Evolutionary conservation across 495 filamentous ascomycete species (phyloP), one percentile per base, ranked within the genome.

Genomic region (Neurospora intermedia): DNA sequence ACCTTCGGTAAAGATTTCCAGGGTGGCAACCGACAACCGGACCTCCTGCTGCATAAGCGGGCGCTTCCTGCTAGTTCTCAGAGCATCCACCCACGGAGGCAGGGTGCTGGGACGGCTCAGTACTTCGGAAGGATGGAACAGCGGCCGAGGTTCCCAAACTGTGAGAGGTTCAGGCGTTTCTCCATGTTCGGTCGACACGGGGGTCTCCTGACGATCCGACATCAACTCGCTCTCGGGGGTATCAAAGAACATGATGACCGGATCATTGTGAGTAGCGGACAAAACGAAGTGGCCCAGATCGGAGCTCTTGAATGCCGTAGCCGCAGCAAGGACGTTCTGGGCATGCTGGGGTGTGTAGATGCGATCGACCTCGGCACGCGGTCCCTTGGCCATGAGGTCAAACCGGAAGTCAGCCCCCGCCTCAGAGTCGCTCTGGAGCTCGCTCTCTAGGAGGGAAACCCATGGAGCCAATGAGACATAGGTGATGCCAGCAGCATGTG

Each of bases 281-380:
- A 97, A 84, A 45, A 98, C 82, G 48, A 96, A 86, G 76, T 94
- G 92, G 70, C 93, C 94, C 62, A 96, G 82, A 75, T 94, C 90
- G 15, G 89, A 88, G 75, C 94, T 91, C 43, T 86, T 85, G 73
- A 94, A 87, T 23, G 89, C 85, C n/a, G 91, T 81, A 75, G 89
- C 88, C 16, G 91, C 86, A 18, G 87, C 85, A 40, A 91, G 82
- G 59, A 85, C 84, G 7, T 77, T 79, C 69, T 80, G 80, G 40
- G 80, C 74, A 66, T 82, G 72, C 38, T 83, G 78, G 69, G 83
- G 84, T 0, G 85, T 86, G 75, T 89, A 85, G 45, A 92, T 82
- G 48, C 85, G 80, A 73, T 94, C 90, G 69, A 91, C 84, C 7
- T 86, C 81, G 8, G 89, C 90, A 10, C 84, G 85, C 20, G 88